Evolutionary conservation across 768 basidiomycete species (phyloP), one percentile per base, ranked within the genome.

Genomic region (Macrolepiota fuliginosa): DNA sequence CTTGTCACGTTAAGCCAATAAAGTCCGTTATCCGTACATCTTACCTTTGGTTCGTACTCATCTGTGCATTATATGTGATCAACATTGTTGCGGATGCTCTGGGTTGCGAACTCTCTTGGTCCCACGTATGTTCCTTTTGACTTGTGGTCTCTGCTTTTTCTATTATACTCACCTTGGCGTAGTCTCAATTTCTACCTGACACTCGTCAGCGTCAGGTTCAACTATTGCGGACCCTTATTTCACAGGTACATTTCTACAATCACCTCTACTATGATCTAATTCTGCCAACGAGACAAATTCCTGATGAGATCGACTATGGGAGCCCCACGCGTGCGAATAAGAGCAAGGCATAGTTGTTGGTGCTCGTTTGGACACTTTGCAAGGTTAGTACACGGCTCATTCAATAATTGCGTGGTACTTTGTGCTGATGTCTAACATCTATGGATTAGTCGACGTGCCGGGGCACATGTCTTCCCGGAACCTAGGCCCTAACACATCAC

Each of bases 401-500:
- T 24, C 22, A 10, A 17, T 47, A 9, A 47, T 10, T 24, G n/a
- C 46, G 0, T 35, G n/a, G n/a, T 85, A 80, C 81, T 83, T 0
- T 77, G 91, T 73, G 78, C 86, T 1, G 89, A 93, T 65, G 74
- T 88, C 2, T 87, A 89, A 61, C 90, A 91, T 69, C 77, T 92
- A 12, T 94, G 91, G 91, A 86, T 83, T 58, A 87, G 89, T 22
- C 84, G 94, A 47, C 85, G 92, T n/a, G 91, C 86, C 0, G 70
- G 79, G 0, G 88, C 88, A 1, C 81, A 90, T 22, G 84, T 92
- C 2, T 86, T 90, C 7, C 81, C 83, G 12, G 90, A 91, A 73
- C 81, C 96, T 17, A 94, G 88, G 87, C 91, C 0, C 75, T 87
- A 1, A 91, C 96, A 56, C 96, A 95, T 68, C 90, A 94, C 72